phyloP scores from a whole-genome alignment of 371 early-diverging fungal genomes.

The Mortierella sp. region DNA sequence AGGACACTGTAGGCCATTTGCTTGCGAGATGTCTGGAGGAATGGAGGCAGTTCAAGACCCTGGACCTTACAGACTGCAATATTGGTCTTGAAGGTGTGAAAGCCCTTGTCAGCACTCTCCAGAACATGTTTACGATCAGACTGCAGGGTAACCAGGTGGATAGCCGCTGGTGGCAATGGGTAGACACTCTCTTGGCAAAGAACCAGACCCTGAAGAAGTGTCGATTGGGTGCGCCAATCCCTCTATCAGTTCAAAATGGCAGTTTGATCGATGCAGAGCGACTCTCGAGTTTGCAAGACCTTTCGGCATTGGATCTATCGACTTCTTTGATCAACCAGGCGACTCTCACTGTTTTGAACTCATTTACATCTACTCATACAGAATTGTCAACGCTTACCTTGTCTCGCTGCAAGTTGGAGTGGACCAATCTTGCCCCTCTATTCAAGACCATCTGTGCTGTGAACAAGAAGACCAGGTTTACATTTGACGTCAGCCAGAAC shows the following conservation, averaged over 20 bases:
- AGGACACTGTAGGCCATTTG: slow-evolving; percentile 17
- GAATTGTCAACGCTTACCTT: slow-evolving; percentile 26
- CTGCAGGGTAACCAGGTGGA: slow-evolving; percentile 35
- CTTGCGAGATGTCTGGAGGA: slow-evolving; percentile 22
- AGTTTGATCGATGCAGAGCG: slow-evolving; percentile 19
- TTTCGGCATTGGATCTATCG: slow-evolving; percentile 35
- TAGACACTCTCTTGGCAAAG: slow-evolving; percentile 25
- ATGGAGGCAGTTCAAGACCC: slow-evolving; percentile 29
- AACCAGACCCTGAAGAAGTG: slow-evolving; percentile 34
- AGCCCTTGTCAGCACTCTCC: slow-evolving; percentile 17
- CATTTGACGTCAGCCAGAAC: slow-evolving; percentile 41
- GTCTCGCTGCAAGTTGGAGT: slow-evolving; percentile 25
- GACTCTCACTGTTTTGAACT: slow-evolving; percentile 16
- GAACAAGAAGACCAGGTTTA: slow-evolving; percentile 41
- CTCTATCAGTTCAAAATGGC: neutral
- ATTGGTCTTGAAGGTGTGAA: slow-evolving; percentile 38
- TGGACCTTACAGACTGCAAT: slow-evolving; percentile 44
- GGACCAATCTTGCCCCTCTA: slow-evolving; percentile 24
- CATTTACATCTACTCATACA: slow-evolving; percentile 8
- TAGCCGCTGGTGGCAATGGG: slow-evolving; percentile 54
- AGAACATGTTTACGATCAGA: slow-evolving; percentile 30
- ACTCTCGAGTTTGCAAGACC: slow-evolving; percentile 17
- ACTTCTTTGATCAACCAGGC: slow-evolving; percentile 24
- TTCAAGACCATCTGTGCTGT: slow-evolving; percentile 35
- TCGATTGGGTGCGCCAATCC: slow-evolving; percentile 32